Evolutionary conservation across 345 rosid genomes (phyloP), one percentile per base, ranked within the genome.

Genomic region (Eucalyptus polyanthemos): DNA sequence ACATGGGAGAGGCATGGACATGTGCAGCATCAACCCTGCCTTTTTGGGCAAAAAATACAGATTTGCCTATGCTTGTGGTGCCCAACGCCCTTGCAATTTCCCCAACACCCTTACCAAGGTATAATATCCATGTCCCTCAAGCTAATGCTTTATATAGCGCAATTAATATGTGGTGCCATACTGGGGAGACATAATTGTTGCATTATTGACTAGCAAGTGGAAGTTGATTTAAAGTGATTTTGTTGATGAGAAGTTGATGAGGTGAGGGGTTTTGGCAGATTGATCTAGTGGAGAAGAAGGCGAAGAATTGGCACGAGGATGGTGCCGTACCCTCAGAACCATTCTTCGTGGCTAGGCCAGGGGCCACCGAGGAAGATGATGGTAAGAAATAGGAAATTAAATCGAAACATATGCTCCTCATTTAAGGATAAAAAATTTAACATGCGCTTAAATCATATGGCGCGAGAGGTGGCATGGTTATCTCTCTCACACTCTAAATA

Each of bases 71-170:
- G 99, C 99, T 11, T 97, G 99, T 88, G 99, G 99, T 51, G 99
- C 99, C 69, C 88, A 93, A 56, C 96, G 99, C 25, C 99, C 99
- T 58, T 97, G 99, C 86, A 95, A 98, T 87, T 98, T 98, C 93
- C 99, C 99, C 89, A 98, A 98, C 92, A 95, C 98, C 89, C 95
- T 98, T 91, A 94, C 99, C 49, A 98, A 98, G 98, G 99, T 97
- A 88, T 15, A 2, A 14, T 9, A 37, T 29, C 7, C 37, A 76
- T 29, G 85, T 50, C n/a, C 34, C 50, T 89, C 80, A 65, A 65
- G 34, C 34, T 4, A 11, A 65, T 65, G 37, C 19, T 65, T 65
- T 65, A 1, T 29, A 19, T 37, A 72, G 81, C 27, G 22, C 42
- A 17, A 72, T 72, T 65, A 65, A 6, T 37, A 65, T 65, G 37